phyloP scores from a whole-genome alignment of 139 green algal species.

The Chlamydomonas sphaeroides region DNA sequence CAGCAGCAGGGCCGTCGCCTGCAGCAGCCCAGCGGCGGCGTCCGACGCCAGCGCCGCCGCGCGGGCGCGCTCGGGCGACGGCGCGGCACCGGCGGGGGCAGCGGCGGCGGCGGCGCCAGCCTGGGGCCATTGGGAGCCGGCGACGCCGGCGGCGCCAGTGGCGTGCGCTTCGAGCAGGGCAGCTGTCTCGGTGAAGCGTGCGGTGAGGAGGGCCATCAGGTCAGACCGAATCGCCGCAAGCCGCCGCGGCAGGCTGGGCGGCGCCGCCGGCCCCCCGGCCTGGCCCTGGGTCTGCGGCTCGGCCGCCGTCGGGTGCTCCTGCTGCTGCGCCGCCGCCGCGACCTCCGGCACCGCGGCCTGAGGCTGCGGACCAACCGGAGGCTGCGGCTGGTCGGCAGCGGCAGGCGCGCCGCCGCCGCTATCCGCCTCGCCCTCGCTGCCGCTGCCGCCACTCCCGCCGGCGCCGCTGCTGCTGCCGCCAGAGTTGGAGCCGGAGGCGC shows the following conservation, averaged over 20 bases:
- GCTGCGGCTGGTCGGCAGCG: too few species aligned
- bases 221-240: too few species aligned
- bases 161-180: neutral
- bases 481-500: neutral
- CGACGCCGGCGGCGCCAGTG: neutral
- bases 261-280: neutral
- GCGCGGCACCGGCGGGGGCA: too few species aligned
- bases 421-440: too few species aligned
- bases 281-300: too few species aligned
- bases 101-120: too few species aligned
- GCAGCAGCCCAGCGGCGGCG: slow-evolving; percentile 13
- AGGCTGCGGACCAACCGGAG: too few species aligned
- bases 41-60: neutral
- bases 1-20: slow-evolving; percentile 18
- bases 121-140: neutral
- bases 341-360: too few species aligned
- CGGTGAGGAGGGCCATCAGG: neutral
- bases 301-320: neutral
- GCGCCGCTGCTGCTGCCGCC: neutral
- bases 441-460: too few species aligned
- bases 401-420: too few species aligned
- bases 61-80: neutral
- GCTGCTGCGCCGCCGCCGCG: too few species aligned
- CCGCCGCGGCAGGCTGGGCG: too few species aligned
- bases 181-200: neutral